These are phyloP conservation scores for Mycena filopes DNA, from an alignment of 768 basidiomycete genomes.

Conservation along the genomic window DNA sequence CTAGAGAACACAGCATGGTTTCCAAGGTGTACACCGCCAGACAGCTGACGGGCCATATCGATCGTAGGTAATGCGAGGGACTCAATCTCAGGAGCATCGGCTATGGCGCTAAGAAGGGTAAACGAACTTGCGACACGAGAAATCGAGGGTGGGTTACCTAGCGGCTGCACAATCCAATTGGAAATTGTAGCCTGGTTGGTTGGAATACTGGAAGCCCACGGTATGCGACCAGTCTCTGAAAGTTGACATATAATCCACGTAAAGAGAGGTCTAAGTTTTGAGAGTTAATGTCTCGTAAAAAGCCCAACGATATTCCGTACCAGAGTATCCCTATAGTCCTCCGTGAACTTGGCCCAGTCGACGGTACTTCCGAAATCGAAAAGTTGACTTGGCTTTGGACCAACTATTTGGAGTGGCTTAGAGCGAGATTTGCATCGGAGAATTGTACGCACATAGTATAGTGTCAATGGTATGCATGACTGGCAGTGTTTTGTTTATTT, in stretches of 20 bases:
- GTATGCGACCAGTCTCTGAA: constrained; percentile 24
- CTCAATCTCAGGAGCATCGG: constrained; percentile 33
- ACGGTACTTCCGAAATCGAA: constrained; percentile 31
- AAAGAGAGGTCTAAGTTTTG: constrained; percentile 23
- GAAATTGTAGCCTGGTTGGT: constrained; percentile 34
- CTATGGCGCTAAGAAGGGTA: constrained; percentile 12
- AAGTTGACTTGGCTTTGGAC: constrained; percentile 14
- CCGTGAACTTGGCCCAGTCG: constrained; percentile 26
- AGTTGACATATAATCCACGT: constrained; percentile 30
- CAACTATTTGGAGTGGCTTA: not conserved
- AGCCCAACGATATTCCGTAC: not conserved
- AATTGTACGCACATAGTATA: constrained; percentile 18
- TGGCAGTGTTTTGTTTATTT: constrained; percentile 30
- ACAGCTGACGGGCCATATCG: constrained; percentile 30
- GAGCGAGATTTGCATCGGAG: too few relatives aligned
- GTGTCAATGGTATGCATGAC: constrained; percentile 24
- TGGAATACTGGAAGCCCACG: constrained; percentile 28
- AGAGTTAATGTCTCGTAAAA: too few relatives aligned
- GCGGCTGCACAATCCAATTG: constrained; percentile 28
- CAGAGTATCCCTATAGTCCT: constrained; percentile 33
- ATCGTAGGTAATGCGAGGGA: constrained; percentile 30
- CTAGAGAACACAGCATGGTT: constrained; percentile 27
- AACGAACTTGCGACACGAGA: too few relatives aligned
- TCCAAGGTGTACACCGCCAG: constrained; percentile 32
- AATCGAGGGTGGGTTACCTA: too few relatives aligned